Percentiles rank a stretch among this genome's conserved stretches.
phyloP scores from a whole-genome alignment of 768 basidiomycete genomes.

The Macrolepiota dolichaula region DNA sequence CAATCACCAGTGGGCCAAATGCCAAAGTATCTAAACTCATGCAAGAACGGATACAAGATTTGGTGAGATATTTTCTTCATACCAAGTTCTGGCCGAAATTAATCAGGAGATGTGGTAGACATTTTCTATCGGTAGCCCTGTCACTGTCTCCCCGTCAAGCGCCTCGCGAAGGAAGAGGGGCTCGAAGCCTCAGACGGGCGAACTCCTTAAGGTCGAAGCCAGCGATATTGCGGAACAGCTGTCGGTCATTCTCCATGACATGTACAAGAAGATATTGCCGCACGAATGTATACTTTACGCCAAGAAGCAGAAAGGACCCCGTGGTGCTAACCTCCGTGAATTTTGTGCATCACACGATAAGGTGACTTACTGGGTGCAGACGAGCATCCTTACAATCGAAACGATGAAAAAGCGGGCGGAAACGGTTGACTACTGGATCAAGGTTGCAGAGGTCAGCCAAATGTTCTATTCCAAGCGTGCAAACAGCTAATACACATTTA shows the following conservation, averaged over 20 bases:
- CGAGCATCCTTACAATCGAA: constrained; percentile 53
- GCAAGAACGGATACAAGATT: constrained; percentile 43
- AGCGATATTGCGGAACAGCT: constrained; percentile 77
- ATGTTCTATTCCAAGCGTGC: neutral
- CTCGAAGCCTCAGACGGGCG: constrained; percentile 51
- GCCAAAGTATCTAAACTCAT: constrained; percentile 41
- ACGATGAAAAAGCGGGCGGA: constrained; percentile 51
- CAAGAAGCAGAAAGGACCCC: constrained; percentile 33
- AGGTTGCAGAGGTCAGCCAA: constrained; percentile 65
- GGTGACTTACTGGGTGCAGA: constrained; percentile 64
- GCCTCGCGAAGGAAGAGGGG: constrained; percentile 32
- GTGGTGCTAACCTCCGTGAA: constrained; percentile 40
- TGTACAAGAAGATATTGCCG: constrained; percentile 67
- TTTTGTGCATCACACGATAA: constrained; percentile 64
- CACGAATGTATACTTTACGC: constrained; percentile 74
- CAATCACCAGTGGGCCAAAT: constrained; percentile 28
- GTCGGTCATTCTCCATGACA: constrained; percentile 65
- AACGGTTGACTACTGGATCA: constrained; percentile 71
- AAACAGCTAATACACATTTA: constrained; percentile 21
- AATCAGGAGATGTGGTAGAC: constrained; percentile 7
- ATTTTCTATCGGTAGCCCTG: constrained; percentile 25
- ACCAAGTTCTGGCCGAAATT: constrained; percentile 7
- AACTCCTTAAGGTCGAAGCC: constrained; percentile 64
- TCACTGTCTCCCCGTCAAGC: constrained; percentile 20
- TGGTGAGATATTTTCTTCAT: constrained; percentile 36